Percentiles rank a stretch among this genome's conserved stretches.
These are phyloP conservation scores for Monsonia emarginata DNA, from an alignment of 441 rosid species.

Conservation along the genomic window DNA sequence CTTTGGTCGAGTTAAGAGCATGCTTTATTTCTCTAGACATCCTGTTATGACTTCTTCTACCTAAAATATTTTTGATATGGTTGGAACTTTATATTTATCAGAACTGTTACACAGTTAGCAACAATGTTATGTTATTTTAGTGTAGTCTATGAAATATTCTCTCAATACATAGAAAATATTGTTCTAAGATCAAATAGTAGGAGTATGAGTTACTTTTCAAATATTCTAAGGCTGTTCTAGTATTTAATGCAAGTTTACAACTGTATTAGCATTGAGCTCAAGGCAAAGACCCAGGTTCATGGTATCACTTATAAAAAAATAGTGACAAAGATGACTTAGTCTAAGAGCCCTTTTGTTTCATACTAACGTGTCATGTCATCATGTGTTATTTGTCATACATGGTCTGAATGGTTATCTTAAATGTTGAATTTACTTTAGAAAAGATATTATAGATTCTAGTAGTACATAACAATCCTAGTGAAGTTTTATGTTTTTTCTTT, in stretches of 20 bases:
- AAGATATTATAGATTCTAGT: neutral
- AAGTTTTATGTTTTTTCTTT: neutral
- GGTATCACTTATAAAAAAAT: no score
- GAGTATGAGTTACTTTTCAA: neutral
- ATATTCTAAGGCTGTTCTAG: neutral
- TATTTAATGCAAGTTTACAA: constrained; percentile 6
- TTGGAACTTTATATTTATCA: neutral
- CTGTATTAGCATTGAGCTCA: neutral
- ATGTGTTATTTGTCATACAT: neutral
- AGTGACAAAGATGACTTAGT: neutral
- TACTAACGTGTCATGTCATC: neutral
- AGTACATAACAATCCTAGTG: neutral
- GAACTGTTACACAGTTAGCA: constrained; percentile 4
- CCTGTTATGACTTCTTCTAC: neutral
- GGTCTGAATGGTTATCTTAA: neutral
- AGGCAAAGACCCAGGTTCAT: no score
- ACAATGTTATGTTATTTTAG: neutral
- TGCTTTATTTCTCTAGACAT: neutral
- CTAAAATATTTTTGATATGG: neutral
- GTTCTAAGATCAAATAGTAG: neutral
- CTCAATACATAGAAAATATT: neutral
- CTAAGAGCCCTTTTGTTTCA: neutral
- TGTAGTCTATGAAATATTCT: neutral
- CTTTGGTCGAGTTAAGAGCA: neutral
- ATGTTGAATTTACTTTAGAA: neutral